phyloP scores from a whole-genome alignment of 495 filamentous ascomycete species.

The Acidiella bohemica region DNA sequence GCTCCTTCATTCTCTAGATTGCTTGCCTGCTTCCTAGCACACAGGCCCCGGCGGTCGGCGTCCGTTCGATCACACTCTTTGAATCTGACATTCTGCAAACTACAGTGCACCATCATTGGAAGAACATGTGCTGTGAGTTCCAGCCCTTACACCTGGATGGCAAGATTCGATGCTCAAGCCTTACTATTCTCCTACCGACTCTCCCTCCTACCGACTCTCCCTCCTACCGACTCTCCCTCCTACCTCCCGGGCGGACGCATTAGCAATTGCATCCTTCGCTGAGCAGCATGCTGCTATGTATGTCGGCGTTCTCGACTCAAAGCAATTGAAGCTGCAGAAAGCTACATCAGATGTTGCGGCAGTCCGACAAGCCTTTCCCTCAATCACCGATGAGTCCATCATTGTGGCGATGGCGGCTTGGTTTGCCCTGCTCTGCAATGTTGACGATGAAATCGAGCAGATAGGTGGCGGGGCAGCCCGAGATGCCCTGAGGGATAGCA shows the following conservation, averaged over 20 bases:
- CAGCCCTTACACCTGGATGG: too few species aligned
- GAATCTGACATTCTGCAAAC: too few species aligned
- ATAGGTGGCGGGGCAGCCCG: not conserved
- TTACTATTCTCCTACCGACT: not conserved
- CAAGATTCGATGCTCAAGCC: not conserved
- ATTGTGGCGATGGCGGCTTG: constrained; percentile 1
- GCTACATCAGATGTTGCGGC: not conserved
- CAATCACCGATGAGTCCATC: not conserved
- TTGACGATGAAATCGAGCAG: not conserved
- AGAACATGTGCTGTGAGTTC: not conserved
- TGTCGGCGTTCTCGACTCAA: not conserved
- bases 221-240: not conserved
- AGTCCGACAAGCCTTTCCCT: not conserved
- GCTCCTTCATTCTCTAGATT: too few species aligned
- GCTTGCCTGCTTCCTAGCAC: too few species aligned
- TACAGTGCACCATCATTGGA: not conserved
- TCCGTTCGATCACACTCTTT: too few species aligned
- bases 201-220: not conserved
- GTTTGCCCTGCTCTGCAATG: not conserved
- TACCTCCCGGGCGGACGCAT: not conserved
- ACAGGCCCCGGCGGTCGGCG: too few species aligned
- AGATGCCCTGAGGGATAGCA: not conserved
- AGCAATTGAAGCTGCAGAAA: not conserved
- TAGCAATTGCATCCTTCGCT: not conserved
- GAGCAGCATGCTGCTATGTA: not conserved